phyloP scores from a whole-genome alignment of 352 stramenopile species.

The Aphanomyces stellatus region DNA sequence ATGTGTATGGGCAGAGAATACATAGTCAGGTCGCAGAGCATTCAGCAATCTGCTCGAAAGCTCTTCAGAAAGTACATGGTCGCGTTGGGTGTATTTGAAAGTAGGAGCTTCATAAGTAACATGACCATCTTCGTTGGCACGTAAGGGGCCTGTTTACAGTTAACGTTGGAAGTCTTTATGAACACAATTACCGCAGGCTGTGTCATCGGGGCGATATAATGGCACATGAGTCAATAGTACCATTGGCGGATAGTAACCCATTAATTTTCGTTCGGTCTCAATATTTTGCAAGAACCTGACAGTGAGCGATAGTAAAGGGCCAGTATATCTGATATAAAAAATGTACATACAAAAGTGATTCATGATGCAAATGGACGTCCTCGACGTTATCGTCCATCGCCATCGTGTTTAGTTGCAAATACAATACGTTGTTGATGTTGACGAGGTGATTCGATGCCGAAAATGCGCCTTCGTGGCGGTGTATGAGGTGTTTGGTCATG shows the following conservation, averaged over 20 bases:
- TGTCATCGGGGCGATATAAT: conserved; percentile 11
- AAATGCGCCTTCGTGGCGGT: conserved; percentile 52
- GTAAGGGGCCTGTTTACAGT: conserved; percentile 27
- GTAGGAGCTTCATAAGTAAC: conserved; percentile 69
- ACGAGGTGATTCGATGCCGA: conserved; percentile 44
- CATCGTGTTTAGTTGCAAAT: conserved; percentile 73
- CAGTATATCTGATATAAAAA: not conserved
- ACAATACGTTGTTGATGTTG: conserved; percentile 31
- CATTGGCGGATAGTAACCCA: not conserved
- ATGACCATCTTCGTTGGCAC: conserved; percentile 42
- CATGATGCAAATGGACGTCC: conserved; percentile 34
- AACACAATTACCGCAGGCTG: conserved; percentile 3
- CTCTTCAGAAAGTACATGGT: conserved; percentile 56
- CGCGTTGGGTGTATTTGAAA: conserved; percentile 49
- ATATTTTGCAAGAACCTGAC: conserved; percentile 8
- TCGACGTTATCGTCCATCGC: conserved; percentile 52
- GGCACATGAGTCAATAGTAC: conserved; percentile 14
- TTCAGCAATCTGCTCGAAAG: conserved; percentile 44
- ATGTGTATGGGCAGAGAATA: conserved; percentile 72
- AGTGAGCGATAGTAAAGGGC: not conserved
- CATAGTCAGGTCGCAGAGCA: conserved; percentile 36
- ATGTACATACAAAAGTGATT: conserved; percentile 37
- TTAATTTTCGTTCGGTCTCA: not conserved
- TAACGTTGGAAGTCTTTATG: not conserved
- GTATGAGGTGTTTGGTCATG: conserved; percentile 32